phyloP scores from a whole-genome alignment of 208 protist species.

The Leptomonas seymouri region DNA sequence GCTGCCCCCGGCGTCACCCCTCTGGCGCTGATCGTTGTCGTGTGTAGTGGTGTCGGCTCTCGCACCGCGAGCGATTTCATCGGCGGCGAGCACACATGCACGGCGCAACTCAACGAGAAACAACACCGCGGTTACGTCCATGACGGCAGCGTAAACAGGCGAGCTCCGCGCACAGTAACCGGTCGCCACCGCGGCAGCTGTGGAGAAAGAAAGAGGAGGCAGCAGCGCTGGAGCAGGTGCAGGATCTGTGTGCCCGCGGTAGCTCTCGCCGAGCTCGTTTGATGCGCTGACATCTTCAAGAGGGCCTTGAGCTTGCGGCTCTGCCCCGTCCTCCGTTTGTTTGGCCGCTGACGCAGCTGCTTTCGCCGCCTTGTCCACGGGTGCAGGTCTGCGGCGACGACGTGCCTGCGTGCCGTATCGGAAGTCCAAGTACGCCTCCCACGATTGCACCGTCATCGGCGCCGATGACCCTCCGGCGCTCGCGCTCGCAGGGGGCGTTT shows the following conservation, averaged over 20 bases:
- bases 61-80: too few species aligned
- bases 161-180: conserved; percentile 1
- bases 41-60: too few species aligned
- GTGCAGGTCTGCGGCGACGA: background rate
- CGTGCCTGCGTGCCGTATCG: conserved; percentile 9
- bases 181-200: conserved; percentile 4
- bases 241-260: background rate
- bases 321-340: background rate
- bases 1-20: too few species aligned
- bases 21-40: too few species aligned
- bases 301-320: background rate
- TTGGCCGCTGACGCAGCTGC: background rate
- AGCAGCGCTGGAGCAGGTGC: background rate
- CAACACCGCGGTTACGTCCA: conserved; percentile 23
- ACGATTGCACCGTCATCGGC: background rate
- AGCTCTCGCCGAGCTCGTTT: background rate
- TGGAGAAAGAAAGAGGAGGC: background rate
- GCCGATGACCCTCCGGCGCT: background rate
- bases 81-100: background rate
- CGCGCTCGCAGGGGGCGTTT: background rate
- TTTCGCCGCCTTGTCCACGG: background rate
- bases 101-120: conserved; percentile 19
- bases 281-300: too few species aligned
- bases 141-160: conserved; percentile 16
- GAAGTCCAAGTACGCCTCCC: conserved; percentile 24